These are phyloP conservation scores for Fusarium napiforme DNA, from an alignment of 2,329 filamentous ascomycete genomes.

Conservation along the genomic window DNA sequence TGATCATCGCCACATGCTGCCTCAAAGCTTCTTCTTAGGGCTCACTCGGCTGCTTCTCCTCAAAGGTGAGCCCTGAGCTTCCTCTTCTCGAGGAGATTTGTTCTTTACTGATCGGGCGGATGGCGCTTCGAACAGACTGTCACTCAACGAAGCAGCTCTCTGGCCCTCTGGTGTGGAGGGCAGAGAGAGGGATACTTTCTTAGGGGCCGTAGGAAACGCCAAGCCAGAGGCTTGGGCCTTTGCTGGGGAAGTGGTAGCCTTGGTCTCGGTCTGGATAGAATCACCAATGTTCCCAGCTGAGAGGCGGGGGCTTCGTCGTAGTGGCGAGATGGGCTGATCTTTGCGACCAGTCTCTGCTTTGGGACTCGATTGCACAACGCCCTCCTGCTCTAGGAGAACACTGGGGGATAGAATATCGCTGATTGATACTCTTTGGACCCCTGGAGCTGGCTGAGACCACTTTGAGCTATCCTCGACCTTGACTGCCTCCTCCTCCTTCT, in stretches of 20 bases:
- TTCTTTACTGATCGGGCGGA: background rate
- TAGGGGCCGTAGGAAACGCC: background rate
- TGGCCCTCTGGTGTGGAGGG: background rate
- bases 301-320: background rate
- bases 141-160: background rate
- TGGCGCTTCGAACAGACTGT: background rate
- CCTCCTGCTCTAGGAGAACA: background rate
- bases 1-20: background rate
- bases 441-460: too few species aligned
- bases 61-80: slow-evolving; percentile 10
- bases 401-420: background rate
- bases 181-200: background rate
- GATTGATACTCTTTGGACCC: background rate
- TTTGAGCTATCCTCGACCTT: background rate
- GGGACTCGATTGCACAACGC: background rate
- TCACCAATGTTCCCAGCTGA: background rate
- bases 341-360: background rate
- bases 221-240: background rate
- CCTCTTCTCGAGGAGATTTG: background rate
- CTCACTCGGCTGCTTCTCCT: slow-evolving; percentile 18
- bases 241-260: background rate
- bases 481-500: background rate
- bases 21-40: slow-evolving; percentile 10
- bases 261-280: background rate
- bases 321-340: background rate